Percentiles rank a stretch among this genome's conserved stretches.
Conservation (phyloP, 2,329 filamentous ascomycete genomes). For the Alternaria sp. region DNA sequence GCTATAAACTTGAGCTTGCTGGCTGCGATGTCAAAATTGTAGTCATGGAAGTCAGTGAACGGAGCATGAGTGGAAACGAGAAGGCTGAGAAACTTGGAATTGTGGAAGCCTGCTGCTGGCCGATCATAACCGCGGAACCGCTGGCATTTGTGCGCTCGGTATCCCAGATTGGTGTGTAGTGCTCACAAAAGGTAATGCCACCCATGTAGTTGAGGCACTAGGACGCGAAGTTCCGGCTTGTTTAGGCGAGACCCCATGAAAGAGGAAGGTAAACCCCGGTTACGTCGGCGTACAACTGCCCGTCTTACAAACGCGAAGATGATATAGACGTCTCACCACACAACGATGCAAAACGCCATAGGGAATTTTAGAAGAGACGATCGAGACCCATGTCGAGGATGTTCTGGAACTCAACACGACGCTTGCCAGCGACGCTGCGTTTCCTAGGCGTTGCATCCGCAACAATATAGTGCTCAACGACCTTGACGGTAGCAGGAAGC, state of each 20-base stretch:
- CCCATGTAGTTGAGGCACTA: background rate
- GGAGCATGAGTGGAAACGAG: background rate
- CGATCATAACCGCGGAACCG: background rate
- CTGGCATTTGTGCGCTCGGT: background rate
- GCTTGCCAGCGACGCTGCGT: conserved; percentile 38
- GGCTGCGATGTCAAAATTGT: background rate
- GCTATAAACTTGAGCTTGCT: background rate
- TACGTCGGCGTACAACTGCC: background rate
- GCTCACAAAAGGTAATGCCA: background rate
- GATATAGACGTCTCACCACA: background rate
- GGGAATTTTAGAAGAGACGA: conserved; percentile 20
- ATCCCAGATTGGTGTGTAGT: background rate
- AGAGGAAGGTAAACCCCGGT: background rate
- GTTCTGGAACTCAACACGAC: conserved; percentile 41
- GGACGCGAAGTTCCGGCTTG: background rate
- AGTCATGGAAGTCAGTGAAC: background rate
- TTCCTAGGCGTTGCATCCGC: conserved; percentile 33
- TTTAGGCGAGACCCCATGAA: background rate
- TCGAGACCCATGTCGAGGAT: conserved; percentile 35
- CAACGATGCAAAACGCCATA: background rate
- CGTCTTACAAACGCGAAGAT: background rate
- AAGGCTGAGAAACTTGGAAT: background rate
- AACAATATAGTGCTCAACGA: conserved; percentile 41
- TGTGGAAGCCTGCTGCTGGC: background rate
- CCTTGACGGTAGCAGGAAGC: conserved; percentile 30